These are phyloP conservation scores for Trichosanthes cucumerina DNA, from an alignment of 306 rosid genomes.

Conservation along the genomic window DNA sequence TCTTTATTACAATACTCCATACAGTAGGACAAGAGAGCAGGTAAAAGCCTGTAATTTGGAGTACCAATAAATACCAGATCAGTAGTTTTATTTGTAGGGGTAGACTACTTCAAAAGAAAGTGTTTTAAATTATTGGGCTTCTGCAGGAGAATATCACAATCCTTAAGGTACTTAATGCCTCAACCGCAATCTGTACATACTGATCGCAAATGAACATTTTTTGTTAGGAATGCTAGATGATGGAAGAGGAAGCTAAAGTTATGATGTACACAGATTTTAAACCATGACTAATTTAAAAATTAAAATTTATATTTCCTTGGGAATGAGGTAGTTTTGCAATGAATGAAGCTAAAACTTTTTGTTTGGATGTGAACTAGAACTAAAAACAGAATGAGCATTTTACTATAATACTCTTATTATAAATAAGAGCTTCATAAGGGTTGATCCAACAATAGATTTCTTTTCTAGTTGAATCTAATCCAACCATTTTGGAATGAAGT, in stretches of 20 bases:
- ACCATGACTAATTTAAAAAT: background rate
- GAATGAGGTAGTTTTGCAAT: background rate
- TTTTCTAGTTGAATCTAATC: background rate
- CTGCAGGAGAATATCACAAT: background rate
- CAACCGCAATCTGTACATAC: background rate
- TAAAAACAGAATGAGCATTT: background rate
- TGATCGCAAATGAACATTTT: background rate
- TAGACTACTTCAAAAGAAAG: background rate
- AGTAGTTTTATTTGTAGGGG: background rate
- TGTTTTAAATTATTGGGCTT: background rate
- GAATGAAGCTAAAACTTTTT: background rate
- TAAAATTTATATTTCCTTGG: background rate
- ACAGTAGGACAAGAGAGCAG: background rate
- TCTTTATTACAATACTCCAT: background rate
- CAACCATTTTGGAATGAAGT: background rate
- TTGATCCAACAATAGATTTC: background rate
- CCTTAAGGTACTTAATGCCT: background rate
- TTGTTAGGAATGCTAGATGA: background rate
- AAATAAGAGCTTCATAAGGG: background rate
- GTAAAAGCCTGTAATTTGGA: background rate
- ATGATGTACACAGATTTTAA: background rate
- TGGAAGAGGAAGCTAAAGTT: background rate
- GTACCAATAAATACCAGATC: background rate
- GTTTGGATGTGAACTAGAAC: background rate
- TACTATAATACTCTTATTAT: background rate